These are phyloP conservation scores for Hemileia vastatrix DNA, from an alignment of 1,284 basidiomycete genomes.

Conservation along the genomic window DNA sequence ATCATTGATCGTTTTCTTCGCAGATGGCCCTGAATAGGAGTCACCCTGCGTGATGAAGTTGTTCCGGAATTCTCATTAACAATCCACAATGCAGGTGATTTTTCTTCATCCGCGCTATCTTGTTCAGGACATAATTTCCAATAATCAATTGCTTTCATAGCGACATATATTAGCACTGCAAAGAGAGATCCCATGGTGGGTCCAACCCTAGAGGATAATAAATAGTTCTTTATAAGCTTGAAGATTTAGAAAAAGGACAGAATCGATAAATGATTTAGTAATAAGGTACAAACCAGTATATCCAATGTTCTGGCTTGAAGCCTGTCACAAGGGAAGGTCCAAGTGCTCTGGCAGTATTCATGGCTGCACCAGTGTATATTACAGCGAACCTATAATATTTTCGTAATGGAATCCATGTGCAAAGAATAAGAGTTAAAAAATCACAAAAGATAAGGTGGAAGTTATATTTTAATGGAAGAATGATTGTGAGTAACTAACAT, in stretches of 20 bases:
- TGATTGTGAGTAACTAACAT: slow-evolving; percentile 49
- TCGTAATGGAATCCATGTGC: neutral
- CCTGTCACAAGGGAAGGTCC: slow-evolving; percentile 15
- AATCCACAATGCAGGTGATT: too few species aligned
- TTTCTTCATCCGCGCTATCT: too few species aligned
- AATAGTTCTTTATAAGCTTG: neutral
- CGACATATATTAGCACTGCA: slow-evolving; percentile 8
- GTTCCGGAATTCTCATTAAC: too few species aligned
- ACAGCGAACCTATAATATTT: neutral
- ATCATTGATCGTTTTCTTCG: too few species aligned
- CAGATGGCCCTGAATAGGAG: too few species aligned
- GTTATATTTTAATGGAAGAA: neutral
- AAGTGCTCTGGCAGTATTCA: slow-evolving; percentile 19
- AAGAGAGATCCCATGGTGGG: slow-evolving; percentile 14
- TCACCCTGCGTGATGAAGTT: too few species aligned
- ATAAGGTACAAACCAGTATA: neutral
- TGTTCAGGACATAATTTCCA: too few species aligned
- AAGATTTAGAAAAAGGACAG: neutral
- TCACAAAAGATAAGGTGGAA: neutral
- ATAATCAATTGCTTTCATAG: too few species aligned
- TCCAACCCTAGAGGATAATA: slow-evolving; percentile 9
- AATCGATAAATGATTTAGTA: neutral
- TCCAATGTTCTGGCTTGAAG: slow-evolving; percentile 11
- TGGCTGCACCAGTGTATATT: slow-evolving; percentile 19
- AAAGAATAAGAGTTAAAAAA: neutral